Conservation (phyloP, 2,329 filamentous ascomycete species). For the Ophiocordyceps camponoti-leonardi region DNA sequence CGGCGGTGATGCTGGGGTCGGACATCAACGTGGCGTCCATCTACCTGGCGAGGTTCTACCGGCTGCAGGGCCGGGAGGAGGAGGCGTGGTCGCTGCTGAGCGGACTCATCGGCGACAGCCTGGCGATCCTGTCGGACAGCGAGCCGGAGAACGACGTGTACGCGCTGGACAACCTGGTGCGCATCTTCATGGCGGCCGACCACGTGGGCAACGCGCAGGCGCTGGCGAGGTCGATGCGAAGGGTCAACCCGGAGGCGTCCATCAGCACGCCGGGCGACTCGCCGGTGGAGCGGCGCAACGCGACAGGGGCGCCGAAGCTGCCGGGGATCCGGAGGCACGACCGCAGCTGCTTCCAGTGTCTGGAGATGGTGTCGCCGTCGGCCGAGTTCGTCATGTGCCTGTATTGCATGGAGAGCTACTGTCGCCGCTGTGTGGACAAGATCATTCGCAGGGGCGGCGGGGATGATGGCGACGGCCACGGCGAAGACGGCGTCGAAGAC, state of each 20-base stretch:
- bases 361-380: slow-evolving; percentile 13
- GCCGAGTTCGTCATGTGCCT: slow-evolving; percentile 18
- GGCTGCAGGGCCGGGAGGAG: slow-evolving; percentile 10
- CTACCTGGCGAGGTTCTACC: slow-evolving; percentile 20
- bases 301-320: slow-evolving; percentile 15
- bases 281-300: slow-evolving; percentile 8
- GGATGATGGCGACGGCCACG: slow-evolving; percentile 8
- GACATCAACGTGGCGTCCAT: slow-evolving; percentile 24
- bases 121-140: slow-evolving; percentile 20
- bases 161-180: slow-evolving; percentile 22
- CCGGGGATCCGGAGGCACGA: slow-evolving; percentile 16
- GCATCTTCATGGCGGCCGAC: slow-evolving; percentile 19
- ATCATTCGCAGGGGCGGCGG: slow-evolving; percentile 11
- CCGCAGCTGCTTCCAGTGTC: slow-evolving; percentile 20
- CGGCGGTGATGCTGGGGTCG: slow-evolving; percentile 20
- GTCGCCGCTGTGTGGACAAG: slow-evolving; percentile 14
- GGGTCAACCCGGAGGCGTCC: slow-evolving; percentile 13
- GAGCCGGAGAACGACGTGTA: slow-evolving; percentile 24
- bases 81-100: slow-evolving; percentile 14
- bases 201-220: slow-evolving; percentile 18
- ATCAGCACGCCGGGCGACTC: slow-evolving; percentile 12
- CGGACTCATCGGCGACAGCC: slow-evolving; percentile 17
- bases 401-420: slow-evolving; percentile 21
- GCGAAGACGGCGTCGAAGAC: slow-evolving; percentile 14
- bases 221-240: slow-evolving; percentile 21